phyloP scores from a whole-genome alignment of 192 early-diverging fungal genomes.

The Funneliformis mosseae region DNA sequence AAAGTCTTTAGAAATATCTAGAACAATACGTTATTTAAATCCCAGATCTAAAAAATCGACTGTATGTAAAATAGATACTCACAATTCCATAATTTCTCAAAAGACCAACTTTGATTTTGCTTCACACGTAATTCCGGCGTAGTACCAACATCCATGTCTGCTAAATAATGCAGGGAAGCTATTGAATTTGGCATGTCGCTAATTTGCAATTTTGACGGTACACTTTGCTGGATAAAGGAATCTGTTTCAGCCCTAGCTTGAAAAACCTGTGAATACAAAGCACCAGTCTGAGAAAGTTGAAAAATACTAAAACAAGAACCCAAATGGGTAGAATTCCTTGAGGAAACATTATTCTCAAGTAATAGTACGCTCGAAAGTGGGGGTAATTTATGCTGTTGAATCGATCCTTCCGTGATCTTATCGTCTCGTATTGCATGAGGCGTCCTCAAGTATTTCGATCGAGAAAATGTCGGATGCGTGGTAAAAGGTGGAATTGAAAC shows the following conservation, averaged over 20 bases:
- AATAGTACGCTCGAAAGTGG: not conserved
- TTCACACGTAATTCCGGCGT: conserved; percentile 5
- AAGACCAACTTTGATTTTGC: not conserved
- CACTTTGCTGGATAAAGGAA: not conserved
- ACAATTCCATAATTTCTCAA: conserved; percentile 29
- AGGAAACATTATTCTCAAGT: not conserved
- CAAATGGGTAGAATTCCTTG: not conserved
- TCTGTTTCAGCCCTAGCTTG: not conserved
- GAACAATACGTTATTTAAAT: not conserved
- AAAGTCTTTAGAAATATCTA: not conserved
- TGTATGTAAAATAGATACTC: not conserved
- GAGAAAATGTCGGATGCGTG: conserved; percentile 10
- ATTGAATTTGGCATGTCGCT: conserved; percentile 1
- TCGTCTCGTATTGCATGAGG: not conserved
- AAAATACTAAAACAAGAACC: not conserved
- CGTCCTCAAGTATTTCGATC: not conserved
- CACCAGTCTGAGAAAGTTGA: conserved; percentile 26
- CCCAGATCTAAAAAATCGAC: not conserved
- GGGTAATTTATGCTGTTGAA: conserved; percentile 3
- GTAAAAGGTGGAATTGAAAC: conserved; percentile 14
- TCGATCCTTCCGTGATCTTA: not conserved
- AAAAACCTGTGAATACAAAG: conserved; percentile 6
- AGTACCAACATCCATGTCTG: conserved; percentile 18
- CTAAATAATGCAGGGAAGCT: not conserved
- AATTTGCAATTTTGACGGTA: not conserved